Conservation (phyloP, 768 basidiomycete species). For the Naganishia antarctica region DNA sequence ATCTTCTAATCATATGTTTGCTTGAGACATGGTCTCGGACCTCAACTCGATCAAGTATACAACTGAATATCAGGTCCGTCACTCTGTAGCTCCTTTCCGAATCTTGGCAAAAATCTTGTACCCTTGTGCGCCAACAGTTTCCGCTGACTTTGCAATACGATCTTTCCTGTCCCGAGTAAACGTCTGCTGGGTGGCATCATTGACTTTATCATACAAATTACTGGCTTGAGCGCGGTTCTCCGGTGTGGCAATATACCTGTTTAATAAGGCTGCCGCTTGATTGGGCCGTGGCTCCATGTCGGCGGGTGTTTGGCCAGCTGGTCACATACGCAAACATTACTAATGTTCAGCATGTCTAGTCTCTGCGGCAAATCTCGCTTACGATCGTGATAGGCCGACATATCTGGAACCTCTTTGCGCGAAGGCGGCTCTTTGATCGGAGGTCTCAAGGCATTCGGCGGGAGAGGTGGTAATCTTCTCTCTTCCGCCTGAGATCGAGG, state of each 20-base stretch:
- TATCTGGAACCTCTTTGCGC: not conserved
- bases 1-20: no score
- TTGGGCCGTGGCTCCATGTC: slow-evolving; percentile 1
- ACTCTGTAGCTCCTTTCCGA: not conserved
- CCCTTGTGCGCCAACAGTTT: slow-evolving; percentile 7
- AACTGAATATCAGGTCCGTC: not conserved
- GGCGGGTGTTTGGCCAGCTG: not conserved
- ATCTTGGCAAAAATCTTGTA: slow-evolving; percentile 13
- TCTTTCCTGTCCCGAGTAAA: slow-evolving; percentile 1
- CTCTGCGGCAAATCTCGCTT: no score
- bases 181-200: slow-evolving; percentile 1
- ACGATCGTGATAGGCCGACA: not conserved
- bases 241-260: slow-evolving; percentile 4
- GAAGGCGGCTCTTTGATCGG: slow-evolving; percentile 8
- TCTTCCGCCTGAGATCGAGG: not conserved
- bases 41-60: no score
- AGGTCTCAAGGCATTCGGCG: not conserved
- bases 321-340: no score
- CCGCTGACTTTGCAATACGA: not conserved
- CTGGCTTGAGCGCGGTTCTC: slow-evolving; percentile 9
- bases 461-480: not conserved
- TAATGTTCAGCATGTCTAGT: no score
- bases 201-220: not conserved
- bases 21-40: no score
- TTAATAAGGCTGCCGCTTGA: slow-evolving; percentile 1